These are phyloP conservation scores for Eucalyptus erythrocorys DNA, from an alignment of 345 rosid genomes.

Conservation along the genomic window DNA sequence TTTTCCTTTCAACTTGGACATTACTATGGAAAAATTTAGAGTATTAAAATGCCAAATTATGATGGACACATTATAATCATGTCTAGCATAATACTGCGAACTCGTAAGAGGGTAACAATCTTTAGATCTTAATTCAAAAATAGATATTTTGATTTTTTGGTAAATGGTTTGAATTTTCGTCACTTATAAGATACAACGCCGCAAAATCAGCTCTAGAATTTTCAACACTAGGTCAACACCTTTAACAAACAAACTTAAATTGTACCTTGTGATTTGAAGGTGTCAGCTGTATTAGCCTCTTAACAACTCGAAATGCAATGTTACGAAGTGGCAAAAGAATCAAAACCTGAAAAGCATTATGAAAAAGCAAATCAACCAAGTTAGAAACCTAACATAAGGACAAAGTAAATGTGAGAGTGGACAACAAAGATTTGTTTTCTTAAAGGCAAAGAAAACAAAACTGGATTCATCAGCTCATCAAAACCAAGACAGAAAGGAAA, in stretches of 20 bases:
- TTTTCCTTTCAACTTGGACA: background rate
- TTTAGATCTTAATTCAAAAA: background rate
- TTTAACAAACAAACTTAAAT: background rate
- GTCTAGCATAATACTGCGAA: background rate
- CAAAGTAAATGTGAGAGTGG: background rate
- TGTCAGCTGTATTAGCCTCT: constrained; percentile 68
- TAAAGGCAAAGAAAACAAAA: background rate
- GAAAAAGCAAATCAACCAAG: background rate
- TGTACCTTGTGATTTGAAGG: constrained; percentile 65
- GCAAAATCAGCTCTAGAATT: background rate
- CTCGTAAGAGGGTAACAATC: background rate
- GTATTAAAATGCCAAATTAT: background rate
- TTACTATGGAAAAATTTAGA: background rate
- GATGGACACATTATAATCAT: background rate
- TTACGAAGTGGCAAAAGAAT: constrained; percentile 68
- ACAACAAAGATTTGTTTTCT: background rate
- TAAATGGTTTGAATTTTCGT: background rate
- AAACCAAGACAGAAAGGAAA: background rate
- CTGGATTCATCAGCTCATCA: background rate
- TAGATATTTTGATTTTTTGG: background rate
- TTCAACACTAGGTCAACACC: background rate
- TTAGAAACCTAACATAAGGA: background rate
- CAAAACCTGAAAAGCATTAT: constrained; percentile 44
- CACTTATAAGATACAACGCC: background rate
- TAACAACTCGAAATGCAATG: constrained; percentile 55